Percentiles rank a stretch among this genome's conserved stretches.
phyloP scores from a whole-genome alignment of 495 filamentous ascomycete genomes.

The Immersiella caudata region DNA sequence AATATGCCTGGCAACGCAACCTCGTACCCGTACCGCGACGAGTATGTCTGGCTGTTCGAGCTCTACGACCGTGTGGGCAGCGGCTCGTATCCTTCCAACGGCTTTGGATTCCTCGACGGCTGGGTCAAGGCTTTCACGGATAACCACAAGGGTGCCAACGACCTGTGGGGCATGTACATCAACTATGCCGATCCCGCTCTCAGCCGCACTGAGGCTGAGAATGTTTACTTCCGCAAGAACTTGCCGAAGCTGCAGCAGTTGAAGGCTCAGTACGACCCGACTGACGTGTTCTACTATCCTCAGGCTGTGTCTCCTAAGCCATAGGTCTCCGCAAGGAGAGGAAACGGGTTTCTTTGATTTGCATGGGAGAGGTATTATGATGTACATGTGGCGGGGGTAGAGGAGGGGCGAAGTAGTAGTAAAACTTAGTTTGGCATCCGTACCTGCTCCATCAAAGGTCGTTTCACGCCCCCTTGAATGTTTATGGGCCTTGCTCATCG shows the following conservation, averaged over 20 bases:
- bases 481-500: too few species aligned
- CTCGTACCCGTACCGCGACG: conserved; percentile 43
- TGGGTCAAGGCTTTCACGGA: conserved; percentile 44
- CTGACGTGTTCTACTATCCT: conserved; percentile 65
- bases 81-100: conserved; percentile 37
- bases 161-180: conserved; percentile 51
- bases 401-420: too few species aligned
- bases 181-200: conserved; percentile 50
- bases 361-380: too few species aligned
- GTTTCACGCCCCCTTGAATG: too few species aligned
- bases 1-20: conserved; percentile 33
- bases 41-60: conserved; percentile 44
- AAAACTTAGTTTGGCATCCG: too few species aligned
- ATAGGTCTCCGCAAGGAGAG: too few species aligned
- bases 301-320: conserved; percentile 52
- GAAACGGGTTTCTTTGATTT: too few species aligned
- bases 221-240: conserved; percentile 57
- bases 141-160: conserved; percentile 24
- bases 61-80: conserved; percentile 41
- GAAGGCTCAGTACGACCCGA: conserved; percentile 59
- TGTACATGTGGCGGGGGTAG: too few species aligned
- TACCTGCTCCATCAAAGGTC: too few species aligned
- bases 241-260: conserved; percentile 54
- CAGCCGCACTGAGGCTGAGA: conserved; percentile 40
- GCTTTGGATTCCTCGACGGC: conserved; percentile 42